These are phyloP conservation scores for Plasmodium reichenowi DNA, from an alignment of 169 alveolate genomes.

Conservation along the genomic window DNA sequence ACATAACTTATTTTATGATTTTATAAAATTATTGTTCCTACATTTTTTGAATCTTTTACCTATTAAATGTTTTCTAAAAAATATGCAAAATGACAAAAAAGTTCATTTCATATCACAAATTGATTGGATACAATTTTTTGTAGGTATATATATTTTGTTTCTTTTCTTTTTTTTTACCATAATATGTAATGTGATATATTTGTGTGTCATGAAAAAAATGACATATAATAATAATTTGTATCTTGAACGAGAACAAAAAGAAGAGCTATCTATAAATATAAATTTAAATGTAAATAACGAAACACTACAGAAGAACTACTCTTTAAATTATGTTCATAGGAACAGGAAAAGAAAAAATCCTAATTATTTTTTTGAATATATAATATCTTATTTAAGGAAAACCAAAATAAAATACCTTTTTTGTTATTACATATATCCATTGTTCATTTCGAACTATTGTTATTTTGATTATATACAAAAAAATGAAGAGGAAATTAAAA, in stretches of 20 bases:
- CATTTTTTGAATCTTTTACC: conserved; percentile 26
- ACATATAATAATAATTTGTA: no score
- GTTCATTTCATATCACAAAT: conserved; percentile 1
- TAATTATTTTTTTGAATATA: neutral
- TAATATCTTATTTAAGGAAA: no score
- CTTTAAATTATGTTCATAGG: neutral
- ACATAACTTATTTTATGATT: conserved; percentile 67
- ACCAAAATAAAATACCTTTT: no score
- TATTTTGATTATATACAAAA: conserved; percentile 28
- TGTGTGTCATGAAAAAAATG: no score
- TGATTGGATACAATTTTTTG: conserved; percentile 10
- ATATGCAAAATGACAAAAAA: no score
- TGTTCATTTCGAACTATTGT: conserved; percentile 32
- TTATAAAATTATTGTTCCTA: conserved; percentile 47
- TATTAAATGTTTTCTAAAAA: conserved; percentile 17
- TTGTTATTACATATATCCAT: conserved; percentile 7
- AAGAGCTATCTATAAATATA: neutral
- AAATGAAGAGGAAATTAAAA: no score
- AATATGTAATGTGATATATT: conserved; percentile 19
- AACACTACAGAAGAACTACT: no score
- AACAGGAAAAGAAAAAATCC: neutral
- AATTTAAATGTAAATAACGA: neutral
- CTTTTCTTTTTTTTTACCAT: conserved; percentile 29
- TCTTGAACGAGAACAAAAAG: neutral
- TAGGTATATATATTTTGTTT: neutral